A percentile compares a stretch with the other conserved stretches of the same genome.
These are phyloP conservation scores for Nicotiana sylvestris DNA, from an alignment of 257 asterid species.

Conservation along the genomic window DNA sequence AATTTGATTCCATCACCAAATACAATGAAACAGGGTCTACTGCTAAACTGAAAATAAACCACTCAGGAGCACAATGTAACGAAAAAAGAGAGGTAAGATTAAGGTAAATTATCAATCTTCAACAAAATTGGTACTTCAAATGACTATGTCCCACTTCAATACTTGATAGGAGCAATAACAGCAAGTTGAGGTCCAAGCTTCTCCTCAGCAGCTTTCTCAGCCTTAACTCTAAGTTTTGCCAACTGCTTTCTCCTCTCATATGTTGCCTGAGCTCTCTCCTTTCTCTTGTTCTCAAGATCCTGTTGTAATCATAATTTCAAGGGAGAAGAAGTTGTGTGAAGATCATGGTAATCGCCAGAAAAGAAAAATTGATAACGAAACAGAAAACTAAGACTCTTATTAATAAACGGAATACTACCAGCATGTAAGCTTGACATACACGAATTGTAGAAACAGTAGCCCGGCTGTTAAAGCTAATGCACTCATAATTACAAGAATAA, in stretches of 20 bases:
- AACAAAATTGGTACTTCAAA: slow-evolving; percentile 24
- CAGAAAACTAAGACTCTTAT: not conserved
- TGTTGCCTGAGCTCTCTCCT: slow-evolving; percentile 65
- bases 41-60: not conserved
- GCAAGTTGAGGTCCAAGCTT: slow-evolving; percentile 79
- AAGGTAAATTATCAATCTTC: slow-evolving; percentile 15
- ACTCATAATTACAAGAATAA: not conserved
- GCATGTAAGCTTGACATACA: not conserved
- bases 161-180: slow-evolving; percentile 60
- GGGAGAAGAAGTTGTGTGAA: not conserved
- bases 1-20: not conserved
- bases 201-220: slow-evolving; percentile 77
- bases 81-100: slow-evolving; percentile 7
- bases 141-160: slow-evolving; percentile 29
- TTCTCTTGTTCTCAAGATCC: slow-evolving; percentile 94
- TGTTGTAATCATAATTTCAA: slow-evolving; percentile 2
- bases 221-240: slow-evolving; percentile 58
- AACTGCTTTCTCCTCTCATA: slow-evolving; percentile 86
- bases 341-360: not conserved
- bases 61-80: not conserved
- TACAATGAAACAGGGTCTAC: not conserved
- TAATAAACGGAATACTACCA: not conserved
- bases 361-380: not conserved
- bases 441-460: not conserved
- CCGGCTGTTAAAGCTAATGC: not conserved